These are phyloP conservation scores for Calocybe gambosa DNA, from an alignment of 1,284 basidiomycete genomes.

Conservation along the genomic window DNA sequence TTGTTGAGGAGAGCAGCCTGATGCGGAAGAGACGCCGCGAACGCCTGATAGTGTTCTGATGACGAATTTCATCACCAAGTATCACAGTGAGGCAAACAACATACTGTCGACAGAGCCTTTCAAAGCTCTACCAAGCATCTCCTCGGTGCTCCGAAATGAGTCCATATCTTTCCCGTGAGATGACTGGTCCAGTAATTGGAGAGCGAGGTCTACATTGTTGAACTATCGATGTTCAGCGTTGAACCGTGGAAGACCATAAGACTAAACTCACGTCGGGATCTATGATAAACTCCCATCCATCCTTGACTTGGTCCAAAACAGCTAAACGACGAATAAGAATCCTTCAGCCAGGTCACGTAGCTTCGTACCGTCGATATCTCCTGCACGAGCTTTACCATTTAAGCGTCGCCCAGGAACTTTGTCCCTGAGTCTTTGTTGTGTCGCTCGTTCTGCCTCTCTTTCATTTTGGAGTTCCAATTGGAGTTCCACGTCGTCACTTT, in stretches of 20 bases:
- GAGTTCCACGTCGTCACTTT: slow-evolving; percentile 41
- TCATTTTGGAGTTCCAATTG: slow-evolving; percentile 52
- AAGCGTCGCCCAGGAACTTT: slow-evolving; percentile 52
- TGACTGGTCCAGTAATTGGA: slow-evolving; percentile 76
- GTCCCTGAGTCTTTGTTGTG: slow-evolving; percentile 62
- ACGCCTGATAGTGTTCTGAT: slow-evolving; percentile 84
- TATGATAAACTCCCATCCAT: slow-evolving; percentile 87
- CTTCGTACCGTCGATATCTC: slow-evolving; percentile 72
- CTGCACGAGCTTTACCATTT: slow-evolving; percentile 50
- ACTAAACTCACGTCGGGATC: slow-evolving; percentile 66
- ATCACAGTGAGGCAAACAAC: slow-evolving; percentile 23
- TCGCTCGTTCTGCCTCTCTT: slow-evolving; percentile 49
- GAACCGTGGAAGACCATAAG: slow-evolving; percentile 2
- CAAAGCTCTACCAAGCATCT: slow-evolving; percentile 69
- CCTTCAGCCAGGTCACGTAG: slow-evolving; percentile 1
- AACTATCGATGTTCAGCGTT: slow-evolving; percentile 50
- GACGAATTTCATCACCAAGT: neutral
- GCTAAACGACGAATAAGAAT: slow-evolving; percentile 35
- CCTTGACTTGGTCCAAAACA: slow-evolving; percentile 78
- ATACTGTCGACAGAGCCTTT: slow-evolving; percentile 82
- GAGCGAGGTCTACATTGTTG: slow-evolving; percentile 85
- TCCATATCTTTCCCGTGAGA: slow-evolving; percentile 65
- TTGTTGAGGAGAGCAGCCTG: slow-evolving; percentile 74
- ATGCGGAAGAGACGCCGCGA: slow-evolving; percentile 85
- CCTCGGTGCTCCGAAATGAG: slow-evolving; percentile 71